Evolutionary conservation across 2,329 filamentous ascomycete genomes (phyloP).

Genomic region (Curvularia sp.): DNA sequence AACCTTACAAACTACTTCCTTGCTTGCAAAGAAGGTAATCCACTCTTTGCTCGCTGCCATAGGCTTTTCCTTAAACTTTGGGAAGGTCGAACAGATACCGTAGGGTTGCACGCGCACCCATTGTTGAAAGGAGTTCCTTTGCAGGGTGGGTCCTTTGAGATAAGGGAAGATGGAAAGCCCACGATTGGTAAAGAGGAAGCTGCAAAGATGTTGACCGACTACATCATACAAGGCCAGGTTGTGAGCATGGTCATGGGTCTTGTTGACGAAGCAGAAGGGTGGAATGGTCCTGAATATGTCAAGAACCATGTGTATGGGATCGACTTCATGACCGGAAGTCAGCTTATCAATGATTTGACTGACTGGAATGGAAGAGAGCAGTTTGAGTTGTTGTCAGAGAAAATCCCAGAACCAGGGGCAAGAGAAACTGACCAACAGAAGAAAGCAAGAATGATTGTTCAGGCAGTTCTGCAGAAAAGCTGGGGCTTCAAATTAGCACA

Average conservation of each 20-base stretch:
- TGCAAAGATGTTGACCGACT: constrained; percentile 56
- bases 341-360: constrained; percentile 45
- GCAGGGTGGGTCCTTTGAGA: constrained; percentile 50
- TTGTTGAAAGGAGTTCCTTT: constrained; percentile 60
- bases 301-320: constrained; percentile 27
- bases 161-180: constrained; percentile 48
- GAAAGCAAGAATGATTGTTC: not conserved
- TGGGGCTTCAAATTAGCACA: not conserved
- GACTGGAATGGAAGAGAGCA: constrained; percentile 59
- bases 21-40: constrained; percentile 49
- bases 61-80: constrained; percentile 61
- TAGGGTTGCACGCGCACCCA: constrained; percentile 57
- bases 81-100: constrained; percentile 50
- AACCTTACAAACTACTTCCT: constrained; percentile 32
- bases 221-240: constrained; percentile 64
- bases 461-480: not conserved
- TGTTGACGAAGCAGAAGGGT: constrained; percentile 58
- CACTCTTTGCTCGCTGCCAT: constrained; percentile 59
- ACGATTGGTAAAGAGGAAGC: constrained; percentile 50
- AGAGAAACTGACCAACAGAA: not conserved
- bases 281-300: constrained; percentile 63
- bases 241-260: constrained; percentile 61
- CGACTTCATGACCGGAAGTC: not conserved
- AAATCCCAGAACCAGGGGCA: not conserved
- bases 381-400: constrained; percentile 29